Conservation (phyloP, 1,284 basidiomycete genomes). For the Lentinula novae-zelandiae region DNA sequence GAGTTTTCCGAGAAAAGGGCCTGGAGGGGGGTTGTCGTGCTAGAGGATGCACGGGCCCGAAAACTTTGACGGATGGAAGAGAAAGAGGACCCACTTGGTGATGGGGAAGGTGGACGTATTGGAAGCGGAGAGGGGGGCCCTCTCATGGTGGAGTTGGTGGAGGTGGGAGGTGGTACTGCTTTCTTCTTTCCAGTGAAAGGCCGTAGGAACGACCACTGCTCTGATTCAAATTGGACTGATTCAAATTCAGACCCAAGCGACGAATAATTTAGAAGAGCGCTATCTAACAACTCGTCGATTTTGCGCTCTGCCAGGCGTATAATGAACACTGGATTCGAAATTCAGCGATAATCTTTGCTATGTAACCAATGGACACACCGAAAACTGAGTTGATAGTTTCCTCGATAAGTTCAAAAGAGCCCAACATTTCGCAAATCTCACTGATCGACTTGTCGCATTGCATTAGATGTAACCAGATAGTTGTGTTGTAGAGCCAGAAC, state of each 20-base stretch:
- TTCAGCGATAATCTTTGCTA: constrained; percentile 12
- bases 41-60: constrained; percentile 42
- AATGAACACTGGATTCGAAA: constrained; percentile 71
- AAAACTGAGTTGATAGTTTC: constrained; percentile 95
- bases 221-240: constrained; percentile 89
- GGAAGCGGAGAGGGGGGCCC: constrained; percentile 14
- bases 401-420: constrained; percentile 75
- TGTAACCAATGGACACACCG: constrained; percentile 44
- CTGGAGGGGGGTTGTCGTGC: constrained; percentile 42
- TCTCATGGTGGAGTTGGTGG: constrained; percentile 25
- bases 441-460: constrained; percentile 78
- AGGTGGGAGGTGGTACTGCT: constrained; percentile 28
- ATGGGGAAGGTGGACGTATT: constrained; percentile 45
- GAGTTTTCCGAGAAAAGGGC: constrained; percentile 48
- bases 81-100: constrained; percentile 41
- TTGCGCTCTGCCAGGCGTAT: constrained; percentile 89
- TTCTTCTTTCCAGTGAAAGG: constrained; percentile 73
- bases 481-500: constrained; percentile 95
- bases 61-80: constrained; percentile 64
- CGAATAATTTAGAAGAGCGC: constrained; percentile 81
- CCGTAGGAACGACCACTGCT: constrained; percentile 84
- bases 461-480: constrained; percentile 86
- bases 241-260: constrained; percentile 78
- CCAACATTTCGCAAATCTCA: constrained; percentile 75
- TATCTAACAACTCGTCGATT: constrained; percentile 85